These are phyloP conservation scores for Trypanosoma vivax DNA, from an alignment of 208 protist species.

Conservation along the genomic window DNA sequence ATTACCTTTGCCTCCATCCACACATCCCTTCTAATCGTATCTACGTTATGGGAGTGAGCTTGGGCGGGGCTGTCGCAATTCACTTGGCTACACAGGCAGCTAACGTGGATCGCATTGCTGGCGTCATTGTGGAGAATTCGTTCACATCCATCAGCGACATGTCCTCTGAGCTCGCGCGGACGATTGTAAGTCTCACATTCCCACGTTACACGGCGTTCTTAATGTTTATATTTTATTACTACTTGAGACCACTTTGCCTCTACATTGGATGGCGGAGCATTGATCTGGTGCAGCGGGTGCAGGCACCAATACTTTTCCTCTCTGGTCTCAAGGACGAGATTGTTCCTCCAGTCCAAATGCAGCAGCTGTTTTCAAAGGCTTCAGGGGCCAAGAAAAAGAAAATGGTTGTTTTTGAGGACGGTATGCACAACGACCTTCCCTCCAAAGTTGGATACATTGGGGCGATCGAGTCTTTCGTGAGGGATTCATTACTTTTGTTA, in stretches of 20 bases:
- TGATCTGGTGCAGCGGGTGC: conserved; percentile 23
- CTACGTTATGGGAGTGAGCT: conserved; percentile 83
- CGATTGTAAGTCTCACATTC: conserved; percentile 16
- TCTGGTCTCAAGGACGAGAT: conserved; percentile 76
- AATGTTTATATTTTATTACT: conserved; percentile 50
- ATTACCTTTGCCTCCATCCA: conserved; percentile 53
- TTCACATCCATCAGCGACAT: conserved; percentile 89
- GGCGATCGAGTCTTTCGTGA: conserved; percentile 55
- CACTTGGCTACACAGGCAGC: conserved; percentile 47
- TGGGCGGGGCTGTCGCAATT: conserved; percentile 86
- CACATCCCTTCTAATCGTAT: conserved; percentile 66
- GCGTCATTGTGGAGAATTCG: conserved; percentile 87
- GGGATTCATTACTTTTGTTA: conserved; percentile 11
- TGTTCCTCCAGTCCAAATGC: conserved; percentile 82
- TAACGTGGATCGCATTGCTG: conserved; percentile 45
- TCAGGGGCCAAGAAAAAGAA: conserved; percentile 13
- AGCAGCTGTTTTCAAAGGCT: conserved; percentile 42
- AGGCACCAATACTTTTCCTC: conserved; percentile 74
- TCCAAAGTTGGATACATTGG: conserved; percentile 50
- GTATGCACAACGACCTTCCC: conserved; percentile 63
- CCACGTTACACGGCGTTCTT: conserved; percentile 7
- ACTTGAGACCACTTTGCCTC: conserved; percentile 73
- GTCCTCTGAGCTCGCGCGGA: conserved; percentile 30
- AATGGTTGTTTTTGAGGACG: conserved; percentile 66
- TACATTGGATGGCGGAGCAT: conserved; percentile 66